Percentiles rank a stretch among this genome's conserved stretches.
These are phyloP conservation scores for Amanita rubescens DNA, from an alignment of 768 basidiomycete genomes.

Conservation along the genomic window DNA sequence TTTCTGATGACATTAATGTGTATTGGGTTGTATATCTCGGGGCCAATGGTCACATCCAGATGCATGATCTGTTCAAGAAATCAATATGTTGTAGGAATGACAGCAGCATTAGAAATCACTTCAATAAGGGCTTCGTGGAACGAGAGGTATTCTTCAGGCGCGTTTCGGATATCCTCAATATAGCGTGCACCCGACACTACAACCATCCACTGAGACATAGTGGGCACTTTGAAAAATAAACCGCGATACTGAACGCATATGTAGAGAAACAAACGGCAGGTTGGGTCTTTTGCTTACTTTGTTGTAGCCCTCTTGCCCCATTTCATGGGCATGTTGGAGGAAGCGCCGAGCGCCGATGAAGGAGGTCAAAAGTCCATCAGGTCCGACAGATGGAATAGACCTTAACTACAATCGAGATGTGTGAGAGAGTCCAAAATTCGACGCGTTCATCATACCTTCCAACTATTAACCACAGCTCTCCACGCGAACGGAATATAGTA, in stretches of 20 bases:
- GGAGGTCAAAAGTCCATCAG: conserved; percentile 24
- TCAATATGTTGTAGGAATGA: neutral
- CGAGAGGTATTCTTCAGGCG: conserved; percentile 39
- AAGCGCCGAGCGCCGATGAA: conserved; percentile 22
- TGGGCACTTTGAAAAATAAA: conserved; percentile 34
- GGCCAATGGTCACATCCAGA: conserved; percentile 27
- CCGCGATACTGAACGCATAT: conserved; percentile 15
- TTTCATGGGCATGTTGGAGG: conserved; percentile 15
- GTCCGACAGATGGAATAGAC: conserved; percentile 31
- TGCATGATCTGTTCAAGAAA: conserved; percentile 20
- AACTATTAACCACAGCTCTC: neutral
- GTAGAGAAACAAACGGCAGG: neutral
- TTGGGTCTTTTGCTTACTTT: conserved; percentile 14
- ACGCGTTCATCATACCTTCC: neutral
- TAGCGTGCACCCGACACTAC: conserved; percentile 30
- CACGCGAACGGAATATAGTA: neutral
- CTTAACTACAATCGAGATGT: conserved; percentile 11
- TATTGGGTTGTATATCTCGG: conserved; percentile 17
- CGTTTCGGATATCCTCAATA: conserved; percentile 40
- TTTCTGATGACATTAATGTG: conserved; percentile 20
- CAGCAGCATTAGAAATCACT: neutral
- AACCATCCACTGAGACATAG: conserved; percentile 37
- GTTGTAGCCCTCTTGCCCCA: conserved; percentile 27
- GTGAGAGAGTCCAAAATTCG: too few species aligned
- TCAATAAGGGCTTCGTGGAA: conserved; percentile 28